Evolutionary conservation across 306 rosid genomes (phyloP).

Genomic region (Fagus sylvatica): DNA sequence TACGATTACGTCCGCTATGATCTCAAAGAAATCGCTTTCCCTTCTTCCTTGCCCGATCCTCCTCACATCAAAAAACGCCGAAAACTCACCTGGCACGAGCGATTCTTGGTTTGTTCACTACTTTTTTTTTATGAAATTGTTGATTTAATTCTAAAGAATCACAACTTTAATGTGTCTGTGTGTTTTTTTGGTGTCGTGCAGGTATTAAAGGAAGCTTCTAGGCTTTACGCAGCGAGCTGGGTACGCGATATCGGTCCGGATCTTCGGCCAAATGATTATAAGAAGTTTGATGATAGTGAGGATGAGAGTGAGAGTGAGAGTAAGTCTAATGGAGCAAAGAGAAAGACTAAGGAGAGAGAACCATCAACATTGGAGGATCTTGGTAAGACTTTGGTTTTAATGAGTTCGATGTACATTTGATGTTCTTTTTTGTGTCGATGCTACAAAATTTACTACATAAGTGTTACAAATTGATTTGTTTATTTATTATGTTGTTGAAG

Average conservation of each 20-base stretch:
- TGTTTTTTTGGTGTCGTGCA: conserved; percentile 19
- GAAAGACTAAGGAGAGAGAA: conserved; percentile 48
- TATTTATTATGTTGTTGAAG: too few species aligned
- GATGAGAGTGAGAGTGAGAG: conserved; percentile 41
- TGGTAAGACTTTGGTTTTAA: conserved; percentile 43
- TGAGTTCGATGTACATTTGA: too few species aligned
- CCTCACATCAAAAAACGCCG: conserved; percentile 66
- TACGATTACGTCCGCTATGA: conserved; percentile 70
- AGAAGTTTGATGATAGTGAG: conserved; percentile 44
- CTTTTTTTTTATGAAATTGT: neutral
- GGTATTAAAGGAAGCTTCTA: conserved; percentile 81
- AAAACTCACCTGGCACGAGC: conserved; percentile 66
- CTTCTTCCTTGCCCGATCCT: conserved; percentile 91
- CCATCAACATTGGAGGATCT: conserved; percentile 87
- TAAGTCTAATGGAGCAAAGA: conserved; percentile 37
- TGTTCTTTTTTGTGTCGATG: too few species aligned
- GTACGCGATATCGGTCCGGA: conserved; percentile 94
- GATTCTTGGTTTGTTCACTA: conserved; percentile 47
- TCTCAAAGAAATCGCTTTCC: conserved; percentile 86
- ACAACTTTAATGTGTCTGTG: neutral
- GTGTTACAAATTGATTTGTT: too few species aligned
- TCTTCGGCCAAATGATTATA: conserved; percentile 77
- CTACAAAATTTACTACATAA: too few species aligned
- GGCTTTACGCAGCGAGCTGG: conserved; percentile 91
- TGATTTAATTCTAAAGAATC: too few species aligned